Base-by-base conservation (phyloP, 2,329 filamentous ascomycete genomes). In the Fusarium paranaense region DNA sequence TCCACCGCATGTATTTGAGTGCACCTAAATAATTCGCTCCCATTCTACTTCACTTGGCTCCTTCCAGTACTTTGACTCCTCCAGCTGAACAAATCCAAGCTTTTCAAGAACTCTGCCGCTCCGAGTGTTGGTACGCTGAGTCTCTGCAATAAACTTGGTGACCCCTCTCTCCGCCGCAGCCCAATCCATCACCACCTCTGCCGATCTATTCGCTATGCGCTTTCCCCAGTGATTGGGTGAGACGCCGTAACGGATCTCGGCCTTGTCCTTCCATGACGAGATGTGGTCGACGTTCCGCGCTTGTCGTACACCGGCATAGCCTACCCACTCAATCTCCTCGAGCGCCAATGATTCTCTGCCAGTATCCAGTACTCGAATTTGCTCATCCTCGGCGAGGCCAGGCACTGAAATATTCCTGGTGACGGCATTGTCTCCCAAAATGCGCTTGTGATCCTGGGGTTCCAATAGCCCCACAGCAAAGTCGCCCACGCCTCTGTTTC, bases 211-310 rank as follows among this genome's bases (percentile, higher is more conserved):
- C 7, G 72, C 72, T n/a, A 76, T 67, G 18, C 74, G 70, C 6
- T 69, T 52, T 1, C 72, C 74, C 58, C 72, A 63, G 35, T 61
- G 67, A 5, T 60, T 56, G 5, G 66, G 63, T 10, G 45, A 62
- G 11, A 75, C 37, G 7, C 74, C 74, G 38, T 76, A 76, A 2
- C 74, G 67, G 20, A 76, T 56, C 59, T 76, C 74, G 37, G 69
- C 45, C 74, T 75, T 73, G 38, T 76, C 74, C 56, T 69, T 38
- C 72, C 67, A 73, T 9, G 67, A 64, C 10, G 72, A 62, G 35
- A 71, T 33, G n/a, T 56, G 30, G 8, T 52, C 38, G 4, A 37
- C 45, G 14, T 57, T 25, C 42, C 50, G 35, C 8, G 61, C 73
- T 33, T 75, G 61, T 6, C 74, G 64, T 3, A 71, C 66, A 22